Evolutionary conservation across 2,329 filamentous ascomycete species (phyloP).

Genomic region (Endoconidiophora laricicola): DNA sequence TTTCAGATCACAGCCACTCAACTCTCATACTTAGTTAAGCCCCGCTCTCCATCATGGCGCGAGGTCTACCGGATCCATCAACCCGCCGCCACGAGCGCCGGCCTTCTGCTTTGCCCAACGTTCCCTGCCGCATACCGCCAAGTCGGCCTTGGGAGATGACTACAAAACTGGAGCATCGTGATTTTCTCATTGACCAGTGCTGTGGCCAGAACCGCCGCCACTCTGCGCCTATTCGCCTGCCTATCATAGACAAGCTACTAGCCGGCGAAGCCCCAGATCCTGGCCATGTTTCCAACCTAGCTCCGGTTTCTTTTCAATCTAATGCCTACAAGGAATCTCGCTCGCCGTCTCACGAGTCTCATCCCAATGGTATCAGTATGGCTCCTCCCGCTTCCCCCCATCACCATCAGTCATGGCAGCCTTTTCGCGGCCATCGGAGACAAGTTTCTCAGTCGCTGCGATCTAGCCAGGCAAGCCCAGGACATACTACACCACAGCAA

Average conservation of each 20-base stretch:
- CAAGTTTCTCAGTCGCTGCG: too few species aligned
- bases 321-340: too few species aligned
- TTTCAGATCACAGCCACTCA: too few species aligned
- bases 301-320: too few species aligned
- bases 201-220: neutral
- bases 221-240: neutral
- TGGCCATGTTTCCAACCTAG: neutral
- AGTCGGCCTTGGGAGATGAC: slow-evolving; percentile 11
- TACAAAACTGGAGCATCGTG: slow-evolving; percentile 1
- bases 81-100: neutral
- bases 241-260: slow-evolving; percentile 1
- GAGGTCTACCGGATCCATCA: neutral
- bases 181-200: slow-evolving; percentile 10
- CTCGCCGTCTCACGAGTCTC: too few species aligned
- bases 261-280: neutral
- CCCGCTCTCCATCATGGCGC: neutral
- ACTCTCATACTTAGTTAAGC: neutral
- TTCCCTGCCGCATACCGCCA: slow-evolving; percentile 5
- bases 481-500: too few species aligned
- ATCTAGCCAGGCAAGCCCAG: too few species aligned
- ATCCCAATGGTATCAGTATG: too few species aligned
- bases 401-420: too few species aligned
- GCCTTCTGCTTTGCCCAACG: neutral
- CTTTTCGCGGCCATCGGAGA: too few species aligned
- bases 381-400: too few species aligned